Percentiles rank a stretch among this genome's conserved stretches.
These are phyloP conservation scores for Hypoxylon sp. DNA, from an alignment of 2,329 filamentous ascomycete genomes.

Conservation along the genomic window DNA sequence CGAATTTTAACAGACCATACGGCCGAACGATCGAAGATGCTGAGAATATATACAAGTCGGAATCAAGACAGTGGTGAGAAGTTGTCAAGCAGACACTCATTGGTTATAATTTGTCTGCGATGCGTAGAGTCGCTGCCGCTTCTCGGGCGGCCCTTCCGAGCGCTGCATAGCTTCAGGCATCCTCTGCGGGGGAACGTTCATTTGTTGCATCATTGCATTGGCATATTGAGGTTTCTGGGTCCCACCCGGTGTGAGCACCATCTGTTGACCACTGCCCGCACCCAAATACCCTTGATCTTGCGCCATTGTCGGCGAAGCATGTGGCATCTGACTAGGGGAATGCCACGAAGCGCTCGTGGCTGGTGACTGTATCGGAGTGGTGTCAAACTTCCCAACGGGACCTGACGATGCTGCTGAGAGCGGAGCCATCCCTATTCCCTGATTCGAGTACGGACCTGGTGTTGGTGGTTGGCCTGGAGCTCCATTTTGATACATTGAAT, in stretches of 20 bases:
- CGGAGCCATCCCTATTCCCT: conserved; percentile 55
- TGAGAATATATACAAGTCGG: conserved; percentile 51
- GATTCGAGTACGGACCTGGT: conserved; percentile 54
- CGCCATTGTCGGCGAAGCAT: conserved; percentile 65
- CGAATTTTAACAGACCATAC: conserved; percentile 17
- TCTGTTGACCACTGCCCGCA: conserved; percentile 59
- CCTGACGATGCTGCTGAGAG: conserved; percentile 53
- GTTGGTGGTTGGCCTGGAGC: conserved; percentile 52
- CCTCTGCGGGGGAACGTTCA: conserved; percentile 53
- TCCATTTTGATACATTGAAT: conserved; percentile 54
- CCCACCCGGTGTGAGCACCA: conserved; percentile 59
- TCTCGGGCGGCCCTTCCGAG: conserved; percentile 64
- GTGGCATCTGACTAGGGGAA: conserved; percentile 68
- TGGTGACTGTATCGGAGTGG: conserved; percentile 70
- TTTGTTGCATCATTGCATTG: conserved; percentile 59
- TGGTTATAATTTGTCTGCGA: conserved; percentile 61
- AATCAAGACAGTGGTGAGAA: conserved; percentile 35
- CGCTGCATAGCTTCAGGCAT: conserved; percentile 54
- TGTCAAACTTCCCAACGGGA: conserved; percentile 66
- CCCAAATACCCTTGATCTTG: conserved; percentile 62
- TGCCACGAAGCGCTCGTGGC: conserved; percentile 65
- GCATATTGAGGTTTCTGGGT: conserved; percentile 56
- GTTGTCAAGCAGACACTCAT: conserved; percentile 40
- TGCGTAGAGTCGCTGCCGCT: conserved; percentile 67
- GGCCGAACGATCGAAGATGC: conserved; percentile 27